Evolutionary conservation across 2,329 filamentous ascomycete genomes (phyloP), one percentile per base, ranked within the genome.

Genomic region (Xylogone sp.): DNA sequence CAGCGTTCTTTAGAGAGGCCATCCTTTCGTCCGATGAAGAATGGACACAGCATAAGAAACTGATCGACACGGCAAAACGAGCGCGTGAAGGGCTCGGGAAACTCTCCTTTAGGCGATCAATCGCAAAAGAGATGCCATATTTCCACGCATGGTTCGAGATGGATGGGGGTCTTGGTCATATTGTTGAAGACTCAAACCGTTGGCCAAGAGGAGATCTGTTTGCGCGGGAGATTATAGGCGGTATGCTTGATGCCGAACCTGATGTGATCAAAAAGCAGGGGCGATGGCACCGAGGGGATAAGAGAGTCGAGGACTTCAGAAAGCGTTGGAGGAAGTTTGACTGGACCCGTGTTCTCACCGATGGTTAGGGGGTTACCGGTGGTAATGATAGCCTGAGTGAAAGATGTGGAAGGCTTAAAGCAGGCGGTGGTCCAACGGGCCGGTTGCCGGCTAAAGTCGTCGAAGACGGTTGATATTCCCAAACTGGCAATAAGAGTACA

Each of bases 91-190:
- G 88, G 0, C 68, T 90, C 55, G 94, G 93, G 0, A 88, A 88
- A 63, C 70, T 80, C 49, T 92, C 94, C 1, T 99, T 99, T 68
- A 80, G 93, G 1, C 79, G 84, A 51, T 87, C 81, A 19, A 76
- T 99, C 54, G 90, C 89, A 12, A 96, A 95, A 72, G 93, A 99
- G 74, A 93, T 95, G 88, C 93, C 95, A 0, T 99, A 99, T 68
- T 99, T 99, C 64, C 94, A 99, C 68, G 93, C 86, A 19, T 99
- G 93, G 92, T 97, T 97, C 66, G 82, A 84, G 48, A 74, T 99
- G 1, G 92, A 99, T 65, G 94, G 94, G 2, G 94, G 94, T 0
- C 71, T 99, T 58, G 94, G 90, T 0, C 94, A 99, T 68, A 77
- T 99, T 8, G 88, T 99, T 0, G 94, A 99, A 70, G 89, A 99